phyloP scores from a whole-genome alignment of 2,329 filamentous ascomycete species.

The Grosmannia clavigera region DNA sequence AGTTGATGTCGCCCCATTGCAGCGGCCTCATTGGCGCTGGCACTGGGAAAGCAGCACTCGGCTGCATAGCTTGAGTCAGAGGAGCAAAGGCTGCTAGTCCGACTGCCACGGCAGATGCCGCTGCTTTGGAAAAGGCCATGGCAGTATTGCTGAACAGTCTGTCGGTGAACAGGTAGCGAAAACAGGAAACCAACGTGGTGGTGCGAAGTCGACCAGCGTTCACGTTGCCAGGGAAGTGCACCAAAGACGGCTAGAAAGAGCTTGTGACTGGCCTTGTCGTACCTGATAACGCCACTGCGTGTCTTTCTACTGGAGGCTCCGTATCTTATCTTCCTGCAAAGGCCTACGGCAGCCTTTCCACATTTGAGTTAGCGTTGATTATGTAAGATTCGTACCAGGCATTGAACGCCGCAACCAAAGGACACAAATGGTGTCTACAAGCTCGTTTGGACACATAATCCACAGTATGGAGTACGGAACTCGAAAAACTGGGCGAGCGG shows the following conservation, averaged over 20 bases:
- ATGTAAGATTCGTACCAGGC: too few species aligned
- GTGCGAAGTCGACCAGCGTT: not conserved
- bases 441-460: too few species aligned
- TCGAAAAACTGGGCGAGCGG: too few species aligned
- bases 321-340: too few species aligned
- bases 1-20: slow-evolving; percentile 89
- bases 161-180: not conserved
- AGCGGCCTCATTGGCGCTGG: slow-evolving; percentile 72
- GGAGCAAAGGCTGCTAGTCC: slow-evolving; percentile 13
- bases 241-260: not conserved
- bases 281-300: not conserved
- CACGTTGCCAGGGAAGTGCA: not conserved
- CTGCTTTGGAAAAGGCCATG: not conserved
- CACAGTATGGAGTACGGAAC: too few species aligned
- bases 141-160: not conserved
- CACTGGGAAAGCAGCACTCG: slow-evolving; percentile 65
- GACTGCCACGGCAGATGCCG: slow-evolving; percentile 1
- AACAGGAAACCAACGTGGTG: not conserved
- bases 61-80: slow-evolving; percentile 49
- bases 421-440: too few species aligned
- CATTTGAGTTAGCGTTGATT: too few species aligned
- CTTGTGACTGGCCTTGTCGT: not conserved
- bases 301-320: not conserved
- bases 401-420: too few species aligned
- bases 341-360: too few species aligned